Conservation (phyloP, 1,284 basidiomycete species). For the Naganishia liquefaciens region DNA sequence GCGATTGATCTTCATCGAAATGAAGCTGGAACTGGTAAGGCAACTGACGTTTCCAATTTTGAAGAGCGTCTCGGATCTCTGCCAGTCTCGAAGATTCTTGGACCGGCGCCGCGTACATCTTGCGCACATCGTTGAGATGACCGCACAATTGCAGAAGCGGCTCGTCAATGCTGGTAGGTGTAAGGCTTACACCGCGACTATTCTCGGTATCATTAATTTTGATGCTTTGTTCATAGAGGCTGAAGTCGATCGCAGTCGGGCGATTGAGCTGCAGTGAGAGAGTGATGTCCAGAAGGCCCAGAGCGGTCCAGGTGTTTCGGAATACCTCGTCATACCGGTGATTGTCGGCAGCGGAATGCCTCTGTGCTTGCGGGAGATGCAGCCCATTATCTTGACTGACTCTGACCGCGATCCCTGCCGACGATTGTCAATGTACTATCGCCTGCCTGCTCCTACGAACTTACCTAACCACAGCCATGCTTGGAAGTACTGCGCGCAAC, state of each 20-base stretch:
- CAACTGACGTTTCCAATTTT: constrained; percentile 21
- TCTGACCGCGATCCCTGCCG: constrained; percentile 24
- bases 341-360: neutral
- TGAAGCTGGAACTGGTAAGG: constrained; percentile 18
- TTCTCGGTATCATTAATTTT: neutral
- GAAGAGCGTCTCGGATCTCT: constrained; percentile 25
- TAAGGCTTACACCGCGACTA: neutral
- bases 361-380: constrained; percentile 3
- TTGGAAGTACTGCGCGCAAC: constrained; percentile 30
- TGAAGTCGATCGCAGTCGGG: constrained; percentile 25
- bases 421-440: neutral
- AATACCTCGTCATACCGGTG: neutral
- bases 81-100: constrained; percentile 1
- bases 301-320: constrained; percentile 17
- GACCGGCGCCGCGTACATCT: constrained; percentile 24
- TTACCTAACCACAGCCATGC: constrained; percentile 31
- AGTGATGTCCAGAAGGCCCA: constrained; percentile 23
- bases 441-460: neutral
- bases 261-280: constrained; percentile 31
- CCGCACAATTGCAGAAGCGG: constrained; percentile 9
- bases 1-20: constrained; percentile 17
- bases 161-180: constrained; percentile 13
- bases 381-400: constrained; percentile 28
- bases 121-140: constrained; percentile 17
- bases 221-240: neutral